Evolutionary conservation across 495 filamentous ascomycete species (phyloP), one percentile per base, ranked within the genome.

Genomic region (Hypoxylon lenormandii): DNA sequence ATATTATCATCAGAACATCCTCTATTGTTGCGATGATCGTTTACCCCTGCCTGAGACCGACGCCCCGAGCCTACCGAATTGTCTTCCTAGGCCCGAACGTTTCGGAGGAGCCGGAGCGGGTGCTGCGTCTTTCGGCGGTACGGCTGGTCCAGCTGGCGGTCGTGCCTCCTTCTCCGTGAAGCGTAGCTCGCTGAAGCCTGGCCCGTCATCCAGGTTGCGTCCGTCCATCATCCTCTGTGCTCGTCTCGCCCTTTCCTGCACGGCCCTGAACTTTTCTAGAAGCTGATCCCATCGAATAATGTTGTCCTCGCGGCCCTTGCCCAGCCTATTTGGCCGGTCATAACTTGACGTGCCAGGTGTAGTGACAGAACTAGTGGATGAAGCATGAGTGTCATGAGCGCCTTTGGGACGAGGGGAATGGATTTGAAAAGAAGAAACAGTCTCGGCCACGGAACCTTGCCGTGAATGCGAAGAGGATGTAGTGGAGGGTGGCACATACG

Each of bases 221-320:
- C 76, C 76, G 15, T 72, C 70, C 45, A 69, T 51, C 43, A 73
- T 57, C 43, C 82, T 77, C 57, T 84, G 80, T 22, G 82, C 73
- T 37, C 85, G 75, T 22, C 85, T 76, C 6, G 91, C 90, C 28
- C 86, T 86, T 61, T 99, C 96, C 73, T 99, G 95, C 16, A 94
- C 92, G 19, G 81, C 82, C 64, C 90, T 91, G 78, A 98, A 99
- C 74, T 97, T 97, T 60, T 98, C 95, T n/a, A 99, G 86, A 15
- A 99, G 85, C 60, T 99, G 96, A 12, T 84, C 85, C 95, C 95
- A 99, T 51, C 89, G 88, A 73, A 98, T 95, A 45, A 84, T 86
- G 40, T 87, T 88, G 51, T 97, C 94, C 46, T 96, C 91, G 50
- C 93, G 85, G 18, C 89, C 85, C 75, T 97, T 97, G 5, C 69